Evolutionary conservation across 2,329 filamentous ascomycete genomes (phyloP).

Genomic region (Xylogone sp.): DNA sequence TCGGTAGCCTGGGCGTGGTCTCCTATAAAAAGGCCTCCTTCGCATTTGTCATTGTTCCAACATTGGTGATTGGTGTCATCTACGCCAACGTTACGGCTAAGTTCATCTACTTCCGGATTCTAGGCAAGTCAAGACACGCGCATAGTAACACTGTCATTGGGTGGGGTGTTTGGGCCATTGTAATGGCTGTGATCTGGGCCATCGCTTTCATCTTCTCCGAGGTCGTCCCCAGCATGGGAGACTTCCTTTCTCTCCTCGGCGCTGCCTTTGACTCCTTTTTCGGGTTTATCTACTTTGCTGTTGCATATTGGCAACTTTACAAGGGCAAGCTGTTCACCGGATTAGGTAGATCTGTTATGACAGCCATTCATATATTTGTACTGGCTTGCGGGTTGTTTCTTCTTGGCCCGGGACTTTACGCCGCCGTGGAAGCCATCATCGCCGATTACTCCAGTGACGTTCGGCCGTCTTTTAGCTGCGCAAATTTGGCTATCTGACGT

Average conservation of each 20-base stretch:
- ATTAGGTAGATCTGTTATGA: conserved; percentile 34
- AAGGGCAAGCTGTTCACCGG: conserved; percentile 34
- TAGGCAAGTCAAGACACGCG: conserved; percentile 39
- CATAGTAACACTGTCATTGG: conserved; percentile 44
- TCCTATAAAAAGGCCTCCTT: conserved; percentile 45
- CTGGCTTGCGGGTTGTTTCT: conserved; percentile 43
- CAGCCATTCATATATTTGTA: conserved; percentile 40
- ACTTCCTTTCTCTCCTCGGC: conserved; percentile 43
- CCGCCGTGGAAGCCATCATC: conserved; percentile 48
- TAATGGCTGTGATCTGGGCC: conserved; percentile 40
- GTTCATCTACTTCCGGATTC: conserved; percentile 39
- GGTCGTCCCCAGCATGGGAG: conserved; percentile 45
- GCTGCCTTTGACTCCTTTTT: conserved; percentile 47
- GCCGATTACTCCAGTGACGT: conserved; percentile 41
- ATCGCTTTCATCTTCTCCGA: conserved; percentile 44
- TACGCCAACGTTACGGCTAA: conserved; percentile 46
- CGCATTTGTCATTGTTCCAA: conserved; percentile 47
- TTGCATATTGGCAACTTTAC: conserved; percentile 44
- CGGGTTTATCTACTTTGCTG: conserved; percentile 47
- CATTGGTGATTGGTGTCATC: conserved; percentile 44
- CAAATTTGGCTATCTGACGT: conserved; percentile 39
- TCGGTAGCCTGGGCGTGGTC: conserved; percentile 39
- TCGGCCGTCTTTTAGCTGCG: conserved; percentile 45
- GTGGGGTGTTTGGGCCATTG: conserved; percentile 39
- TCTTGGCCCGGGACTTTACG: conserved; percentile 47